A percentile compares a stretch with the other conserved stretches of the same genome.
These are phyloP conservation scores for Adansonia gregorii DNA, from an alignment of 441 rosid species.

Conservation along the genomic window DNA sequence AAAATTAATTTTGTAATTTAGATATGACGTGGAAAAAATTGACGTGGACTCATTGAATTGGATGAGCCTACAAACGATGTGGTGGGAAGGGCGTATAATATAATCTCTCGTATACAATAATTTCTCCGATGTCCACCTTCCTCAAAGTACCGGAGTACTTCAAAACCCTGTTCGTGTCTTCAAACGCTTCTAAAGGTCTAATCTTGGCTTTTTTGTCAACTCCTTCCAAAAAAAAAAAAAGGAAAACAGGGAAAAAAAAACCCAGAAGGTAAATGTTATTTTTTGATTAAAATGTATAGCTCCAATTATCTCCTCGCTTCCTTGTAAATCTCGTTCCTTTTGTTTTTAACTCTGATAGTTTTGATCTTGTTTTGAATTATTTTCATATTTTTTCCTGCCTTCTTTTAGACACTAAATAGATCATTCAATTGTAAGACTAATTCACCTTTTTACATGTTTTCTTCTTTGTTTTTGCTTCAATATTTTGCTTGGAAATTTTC, in stretches of 20 bases:
- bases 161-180: neutral
- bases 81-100: too few species aligned
- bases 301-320: neutral
- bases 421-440: slow-evolving; percentile 16
- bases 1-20: too few species aligned
- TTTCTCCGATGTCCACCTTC: neutral
- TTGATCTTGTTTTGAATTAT: neutral
- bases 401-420: neutral
- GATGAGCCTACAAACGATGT: too few species aligned
- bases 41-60: too few species aligned
- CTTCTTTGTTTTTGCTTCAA: neutral
- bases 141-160: neutral
- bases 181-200: slow-evolving; percentile 16
- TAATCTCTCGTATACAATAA: too few species aligned
- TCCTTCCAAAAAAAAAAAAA: neutral
- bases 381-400: neutral
- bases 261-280: neutral
- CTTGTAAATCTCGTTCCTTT: neutral
- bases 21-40: too few species aligned
- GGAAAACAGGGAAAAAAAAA: neutral
- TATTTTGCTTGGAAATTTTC: neutral
- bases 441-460: slow-evolving; percentile 2
- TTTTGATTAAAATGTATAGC: neutral
- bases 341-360: neutral
- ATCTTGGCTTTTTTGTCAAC: neutral